Evolutionary conservation across 2,329 filamentous ascomycete species (phyloP).

Genomic region (Cercospora sp.): DNA sequence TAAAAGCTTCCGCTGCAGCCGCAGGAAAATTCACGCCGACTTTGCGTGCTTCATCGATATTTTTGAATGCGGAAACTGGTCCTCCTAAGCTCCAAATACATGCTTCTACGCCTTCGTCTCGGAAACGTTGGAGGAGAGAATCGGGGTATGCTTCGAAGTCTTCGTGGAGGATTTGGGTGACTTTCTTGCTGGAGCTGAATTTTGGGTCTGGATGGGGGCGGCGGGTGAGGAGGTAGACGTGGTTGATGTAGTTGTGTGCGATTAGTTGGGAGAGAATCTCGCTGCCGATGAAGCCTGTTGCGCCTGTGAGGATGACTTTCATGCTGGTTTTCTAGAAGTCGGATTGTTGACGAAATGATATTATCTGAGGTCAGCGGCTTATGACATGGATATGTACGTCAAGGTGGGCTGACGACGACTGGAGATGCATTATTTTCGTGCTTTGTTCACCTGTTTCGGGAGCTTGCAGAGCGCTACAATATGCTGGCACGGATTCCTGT

Average conservation of each 20-base stretch:
- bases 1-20: conserved; percentile 37
- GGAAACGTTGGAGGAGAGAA: conserved; percentile 44
- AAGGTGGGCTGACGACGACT: not conserved
- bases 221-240: conserved; percentile 39
- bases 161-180: conserved; percentile 42
- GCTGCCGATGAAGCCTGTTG: conserved; percentile 59
- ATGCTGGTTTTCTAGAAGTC: conserved; percentile 42
- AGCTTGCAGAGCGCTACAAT: not conserved
- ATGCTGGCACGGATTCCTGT: not conserved
- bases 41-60: conserved; percentile 35
- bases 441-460: not conserved
- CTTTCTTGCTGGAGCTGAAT: conserved; percentile 34
- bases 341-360: not conserved
- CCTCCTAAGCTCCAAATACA: conserved; percentile 49
- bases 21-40: conserved; percentile 38
- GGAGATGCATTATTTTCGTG: not conserved
- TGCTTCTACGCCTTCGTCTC: conserved; percentile 43
- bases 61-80: conserved; percentile 29
- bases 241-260: conserved; percentile 50
- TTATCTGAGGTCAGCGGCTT: not conserved
- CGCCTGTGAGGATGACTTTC: conserved; percentile 61
- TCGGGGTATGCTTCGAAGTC: conserved; percentile 57
- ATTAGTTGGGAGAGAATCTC: conserved; percentile 57
- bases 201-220: conserved; percentile 32
- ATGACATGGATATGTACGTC: not conserved